Base-by-base conservation (phyloP, 2,329 filamentous ascomycete genomes). In the Nemania bipapillata region DNA sequence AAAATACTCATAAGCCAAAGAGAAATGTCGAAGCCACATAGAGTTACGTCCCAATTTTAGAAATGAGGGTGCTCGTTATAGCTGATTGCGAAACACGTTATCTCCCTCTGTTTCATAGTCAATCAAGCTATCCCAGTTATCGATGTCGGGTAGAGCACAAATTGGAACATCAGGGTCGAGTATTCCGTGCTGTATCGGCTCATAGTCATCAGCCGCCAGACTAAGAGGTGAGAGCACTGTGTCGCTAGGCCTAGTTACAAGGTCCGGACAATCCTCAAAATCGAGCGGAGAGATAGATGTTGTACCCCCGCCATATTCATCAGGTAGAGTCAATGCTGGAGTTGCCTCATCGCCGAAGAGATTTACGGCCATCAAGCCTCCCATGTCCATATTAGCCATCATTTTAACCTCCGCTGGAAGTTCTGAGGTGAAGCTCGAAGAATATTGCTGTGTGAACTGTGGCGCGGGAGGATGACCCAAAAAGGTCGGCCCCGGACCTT, bases 371-470 rank as follows among this genome's bases (percentile, higher is more conserved):
- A 79, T 77, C 5, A 75, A 75, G 5, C 77, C 74, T 30, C 57
- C 75, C 71, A 80, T 75, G 32, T 79, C 77, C 12, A 80, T 60
- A 6, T 78, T 78, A 1, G 77, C 74, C 71, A 85, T 75, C 80
- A 82, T 81, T 71, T 80, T 83, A 1, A 81, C 79, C 56, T 85
- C 83, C 1, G 79, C 70, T 0, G 83, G 79, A 6, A 85, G 72
- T 66, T 83, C 80, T 0, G 81, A 73, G 0, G 83, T 84, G 59
- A 85, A 85, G 0, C 75, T 75, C 0, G 82, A 83, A 2, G 72
- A 70, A 0, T 76, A 64, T 42, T 74, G 77, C 57, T 76, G 72
- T 0, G 65, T 68, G 1, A 75, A 50, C 26, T 79, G 50, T 75
- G 74, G n/a, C 77, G 72, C 65, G 55, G 76, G 50, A 69, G 70